Conservation (phyloP, 768 basidiomycete species). For the Neoboletus magnificus region DNA sequence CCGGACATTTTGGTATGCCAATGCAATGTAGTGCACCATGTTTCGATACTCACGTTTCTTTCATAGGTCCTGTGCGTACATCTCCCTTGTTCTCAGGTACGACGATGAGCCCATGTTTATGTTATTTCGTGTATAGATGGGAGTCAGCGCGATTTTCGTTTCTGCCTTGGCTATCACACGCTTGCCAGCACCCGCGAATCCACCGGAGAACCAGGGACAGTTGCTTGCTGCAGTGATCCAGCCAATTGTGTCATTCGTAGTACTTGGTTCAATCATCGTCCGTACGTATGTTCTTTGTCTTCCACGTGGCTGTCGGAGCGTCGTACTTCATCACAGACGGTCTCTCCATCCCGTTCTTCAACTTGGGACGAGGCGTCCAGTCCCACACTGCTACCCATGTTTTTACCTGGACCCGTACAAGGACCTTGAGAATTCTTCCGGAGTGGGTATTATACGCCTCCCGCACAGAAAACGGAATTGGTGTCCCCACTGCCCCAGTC, state of each 20-base stretch:
- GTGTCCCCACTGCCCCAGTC: background rate
- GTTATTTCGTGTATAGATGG: constrained; percentile 55
- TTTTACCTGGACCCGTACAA: constrained; percentile 39
- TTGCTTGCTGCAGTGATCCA: constrained; percentile 68
- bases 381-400: constrained; percentile 47
- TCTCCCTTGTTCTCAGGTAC: background rate
- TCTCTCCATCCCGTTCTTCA: constrained; percentile 68
- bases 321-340: constrained; percentile 45
- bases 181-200: constrained; percentile 53
- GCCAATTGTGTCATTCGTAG: constrained; percentile 85
- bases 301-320: background rate
- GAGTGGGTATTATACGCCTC: constrained; percentile 46
- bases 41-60: background rate
- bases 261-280: constrained; percentile 80
- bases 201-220: constrained; percentile 68
- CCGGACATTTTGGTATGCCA: constrained; percentile 78
- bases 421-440: constrained; percentile 29
- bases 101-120: background rate
- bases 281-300: constrained; percentile 46
- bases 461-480: constrained; percentile 14
- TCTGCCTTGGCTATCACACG: constrained; percentile 65
- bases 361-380: constrained; percentile 44
- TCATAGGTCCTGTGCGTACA: constrained; percentile 50
- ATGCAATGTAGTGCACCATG: constrained; percentile 3
- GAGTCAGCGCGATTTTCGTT: constrained; percentile 89